Evolutionary conservation across 495 filamentous ascomycete species (phyloP), one percentile per base, ranked within the genome.

Genomic region (Trichocladium antarcticum): DNA sequence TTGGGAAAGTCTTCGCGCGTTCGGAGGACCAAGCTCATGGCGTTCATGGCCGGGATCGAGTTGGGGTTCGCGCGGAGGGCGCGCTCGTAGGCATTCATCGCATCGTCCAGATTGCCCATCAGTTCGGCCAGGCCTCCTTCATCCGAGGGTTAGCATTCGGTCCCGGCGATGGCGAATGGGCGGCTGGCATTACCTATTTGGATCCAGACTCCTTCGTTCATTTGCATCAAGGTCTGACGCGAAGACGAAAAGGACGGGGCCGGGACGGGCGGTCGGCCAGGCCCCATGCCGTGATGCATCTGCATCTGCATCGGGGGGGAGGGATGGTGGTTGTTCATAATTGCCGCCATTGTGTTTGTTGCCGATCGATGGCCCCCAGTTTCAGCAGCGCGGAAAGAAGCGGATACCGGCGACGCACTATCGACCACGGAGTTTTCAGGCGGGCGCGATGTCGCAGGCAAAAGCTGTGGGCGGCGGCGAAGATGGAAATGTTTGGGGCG

Each of bases 1-100:
- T 90, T 90, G 29, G 85, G 82, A 52, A 94, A 99, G 28, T 94
- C 87, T 57, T 97, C 92, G 57, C 87, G 87, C 19, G 85, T 87
- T 35, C 93, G 78, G 21, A 96, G 73, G 47, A 97, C 94, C 57
- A 83, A 78, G 22, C 89, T 92, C 44, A 96, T 95, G 31, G 87
- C 84, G 47, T 89, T 93, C 87, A 99, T 94, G 15, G 92, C 92
- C 1, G 81, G 79, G 27, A 95, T 83, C 6, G 92, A 97, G 70
- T 87, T 86, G 40, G 82, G 79, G 57, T 98, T 97, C 63, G 86
- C 82, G 38, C 80, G 76, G 51, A 97, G 72, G 11, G 89, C 92
- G 59, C 84, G 81, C 62, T 98, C 87, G 61, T 96, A 98, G 19
- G 89, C 84, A 48, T 73, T 69, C 71, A 87, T 84, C 40, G 89